Percentiles rank a stretch among this genome's conserved stretches.
phyloP scores from a whole-genome alignment of 306 rosid species.

The Lagenaria siceraria region DNA sequence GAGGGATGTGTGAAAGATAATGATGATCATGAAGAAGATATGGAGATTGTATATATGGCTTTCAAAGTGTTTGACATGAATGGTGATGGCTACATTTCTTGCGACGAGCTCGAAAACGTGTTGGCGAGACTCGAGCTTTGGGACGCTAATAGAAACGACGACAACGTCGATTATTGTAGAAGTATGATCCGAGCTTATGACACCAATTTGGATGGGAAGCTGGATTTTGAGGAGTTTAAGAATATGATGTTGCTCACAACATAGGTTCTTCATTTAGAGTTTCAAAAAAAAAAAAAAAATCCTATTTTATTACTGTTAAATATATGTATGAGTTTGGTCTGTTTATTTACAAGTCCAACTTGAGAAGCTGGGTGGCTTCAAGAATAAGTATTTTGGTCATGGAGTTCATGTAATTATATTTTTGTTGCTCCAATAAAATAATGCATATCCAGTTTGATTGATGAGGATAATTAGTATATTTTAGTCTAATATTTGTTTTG shows the following conservation, averaged over 20 bases:
- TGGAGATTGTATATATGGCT: slow-evolving; percentile 42
- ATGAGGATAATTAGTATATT: no score
- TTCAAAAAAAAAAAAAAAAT: no score
- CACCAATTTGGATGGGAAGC: slow-evolving; percentile 56
- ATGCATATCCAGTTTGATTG: not conserved
- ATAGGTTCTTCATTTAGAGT: not conserved
- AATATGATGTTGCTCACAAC: slow-evolving; percentile 55
- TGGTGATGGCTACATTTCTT: slow-evolving; percentile 67
- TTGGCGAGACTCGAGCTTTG: slow-evolving; percentile 42
- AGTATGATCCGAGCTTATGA: slow-evolving; percentile 52
- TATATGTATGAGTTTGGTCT: not conserved
- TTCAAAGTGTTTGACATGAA: slow-evolving; percentile 61
- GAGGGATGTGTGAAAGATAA: not conserved
- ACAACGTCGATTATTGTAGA: slow-evolving; percentile 33
- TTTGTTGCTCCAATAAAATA: not conserved
- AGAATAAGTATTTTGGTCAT: not conserved
- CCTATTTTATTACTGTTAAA: no score
- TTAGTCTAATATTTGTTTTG: no score
- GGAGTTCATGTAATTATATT: not conserved
- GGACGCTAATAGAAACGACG: slow-evolving; percentile 25
- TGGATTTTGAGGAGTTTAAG: slow-evolving; percentile 79
- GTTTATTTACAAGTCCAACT: not conserved
- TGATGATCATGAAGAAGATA: slow-evolving; percentile 12
- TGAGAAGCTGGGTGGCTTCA: not conserved
- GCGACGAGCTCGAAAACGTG: slow-evolving; percentile 46